Evolutionary conservation across 2,329 filamentous ascomycete genomes (phyloP).

Genomic region (Penicillium sp.): DNA sequence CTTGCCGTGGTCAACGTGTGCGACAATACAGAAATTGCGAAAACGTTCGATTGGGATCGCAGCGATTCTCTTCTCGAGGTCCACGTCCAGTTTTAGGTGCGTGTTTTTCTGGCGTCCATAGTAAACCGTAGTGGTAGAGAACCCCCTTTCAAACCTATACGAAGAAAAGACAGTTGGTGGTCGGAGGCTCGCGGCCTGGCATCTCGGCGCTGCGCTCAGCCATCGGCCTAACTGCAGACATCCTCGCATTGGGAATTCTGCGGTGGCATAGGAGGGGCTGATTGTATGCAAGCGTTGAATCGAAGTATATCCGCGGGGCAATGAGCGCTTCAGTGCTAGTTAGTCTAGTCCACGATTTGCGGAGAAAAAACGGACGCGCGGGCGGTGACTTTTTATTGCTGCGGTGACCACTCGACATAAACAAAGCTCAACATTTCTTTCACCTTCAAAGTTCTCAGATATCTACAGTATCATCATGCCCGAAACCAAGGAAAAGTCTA

Average conservation of each 20-base stretch:
- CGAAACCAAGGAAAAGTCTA: constrained; percentile 66
- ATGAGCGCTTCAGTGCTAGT: not conserved
- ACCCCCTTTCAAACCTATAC: constrained; percentile 27
- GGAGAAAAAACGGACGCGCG: constrained; percentile 34
- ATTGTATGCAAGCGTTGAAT: constrained; percentile 3
- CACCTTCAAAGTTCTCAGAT: not conserved
- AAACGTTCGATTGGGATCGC: constrained; percentile 54
- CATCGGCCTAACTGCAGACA: constrained; percentile 48
- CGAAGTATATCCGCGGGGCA: not conserved
- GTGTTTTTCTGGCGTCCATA: constrained; percentile 19
- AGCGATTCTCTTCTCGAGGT: constrained; percentile 57
- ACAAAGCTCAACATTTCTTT: constrained; percentile 28
- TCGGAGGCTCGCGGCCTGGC: constrained; percentile 32
- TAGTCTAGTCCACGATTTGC: constrained; percentile 12
- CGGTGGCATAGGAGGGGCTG: constrained; percentile 31
- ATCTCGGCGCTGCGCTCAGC: constrained; percentile 43
- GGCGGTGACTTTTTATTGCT: constrained; percentile 35
- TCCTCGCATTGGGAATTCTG: constrained; percentile 46
- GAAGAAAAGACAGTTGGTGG: constrained; percentile 23
- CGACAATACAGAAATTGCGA: constrained; percentile 97
- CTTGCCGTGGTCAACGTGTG: constrained; percentile 98
- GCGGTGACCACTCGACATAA: constrained; percentile 39
- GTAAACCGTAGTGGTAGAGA: constrained; percentile 31
- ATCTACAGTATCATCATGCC: constrained; percentile 35
- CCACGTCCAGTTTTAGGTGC: constrained; percentile 35